Conservation (phyloP, 306 rosid species). For the Cicer pinnatifidum region DNA sequence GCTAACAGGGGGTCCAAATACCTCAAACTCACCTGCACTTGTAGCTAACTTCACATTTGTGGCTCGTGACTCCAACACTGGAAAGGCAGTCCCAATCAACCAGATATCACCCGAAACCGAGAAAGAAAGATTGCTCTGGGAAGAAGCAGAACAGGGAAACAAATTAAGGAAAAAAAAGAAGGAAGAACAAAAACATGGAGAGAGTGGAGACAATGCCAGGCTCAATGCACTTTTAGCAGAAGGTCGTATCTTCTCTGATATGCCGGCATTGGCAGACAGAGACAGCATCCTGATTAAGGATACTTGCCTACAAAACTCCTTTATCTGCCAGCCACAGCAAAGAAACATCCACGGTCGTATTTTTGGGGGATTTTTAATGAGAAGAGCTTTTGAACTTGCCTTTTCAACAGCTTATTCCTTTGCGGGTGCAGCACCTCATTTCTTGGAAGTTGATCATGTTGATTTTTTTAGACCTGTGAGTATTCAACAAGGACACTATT, state of each 20-base stretch:
- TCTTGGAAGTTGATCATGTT: conserved; percentile 88
- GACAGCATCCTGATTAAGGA: conserved; percentile 76
- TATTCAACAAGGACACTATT: conserved; percentile 24
- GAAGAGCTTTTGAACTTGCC: conserved; percentile 90
- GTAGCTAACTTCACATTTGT: conserved; percentile 86
- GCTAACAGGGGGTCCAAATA: conserved; percentile 48
- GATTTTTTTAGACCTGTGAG: conserved; percentile 90
- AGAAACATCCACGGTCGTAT: conserved; percentile 88
- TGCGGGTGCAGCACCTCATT: conserved; percentile 83
- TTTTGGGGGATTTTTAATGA: conserved; percentile 87
- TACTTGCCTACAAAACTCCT: conserved; percentile 78
- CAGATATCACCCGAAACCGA: conserved; percentile 67
- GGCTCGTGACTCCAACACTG: conserved; percentile 76
- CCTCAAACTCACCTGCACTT: conserved; percentile 60
- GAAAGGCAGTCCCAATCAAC: conserved; percentile 71
- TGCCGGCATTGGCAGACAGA: conserved; percentile 92
- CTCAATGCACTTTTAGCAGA: conserved; percentile 68
- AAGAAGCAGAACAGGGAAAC: conserved; percentile 80
- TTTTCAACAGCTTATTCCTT: conserved; percentile 80
- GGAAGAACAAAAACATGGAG: conserved; percentile 51
- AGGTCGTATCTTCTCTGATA: conserved; percentile 73
- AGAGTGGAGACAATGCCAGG: conserved; percentile 50
- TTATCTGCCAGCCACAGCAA: conserved; percentile 91
- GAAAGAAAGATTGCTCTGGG: conserved; percentile 68
- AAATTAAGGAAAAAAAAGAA: conserved; percentile 61